A percentile compares a stretch with the other conserved stretches of the same genome.
Conservation (phyloP, 2,329 filamentous ascomycete species). For the Fusarium heterosporum region DNA sequence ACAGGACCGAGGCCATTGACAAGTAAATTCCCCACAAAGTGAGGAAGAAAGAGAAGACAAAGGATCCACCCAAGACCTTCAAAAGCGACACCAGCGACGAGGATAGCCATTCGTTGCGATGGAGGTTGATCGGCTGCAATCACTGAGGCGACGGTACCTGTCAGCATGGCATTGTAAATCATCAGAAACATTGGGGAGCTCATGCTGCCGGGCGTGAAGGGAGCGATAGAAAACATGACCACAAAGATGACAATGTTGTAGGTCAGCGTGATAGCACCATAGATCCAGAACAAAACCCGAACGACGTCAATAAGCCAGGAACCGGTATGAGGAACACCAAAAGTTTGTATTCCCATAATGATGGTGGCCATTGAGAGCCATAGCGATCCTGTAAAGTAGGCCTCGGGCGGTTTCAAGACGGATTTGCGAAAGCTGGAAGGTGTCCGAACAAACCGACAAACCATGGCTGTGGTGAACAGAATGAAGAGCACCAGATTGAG, state of each 20-base stretch:
- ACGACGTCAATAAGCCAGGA: background rate
- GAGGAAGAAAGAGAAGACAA: background rate
- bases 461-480: background rate
- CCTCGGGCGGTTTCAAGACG: background rate
- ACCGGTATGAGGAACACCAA: slow-evolving; percentile 8
- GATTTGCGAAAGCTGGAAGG: background rate
- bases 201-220: slow-evolving; percentile 1
- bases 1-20: background rate
- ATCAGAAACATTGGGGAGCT: slow-evolving; percentile 19
- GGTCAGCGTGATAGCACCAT: background rate
- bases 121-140: background rate
- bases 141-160: background rate
- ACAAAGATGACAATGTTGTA: slow-evolving; percentile 11
- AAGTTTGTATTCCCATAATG: slow-evolving; percentile 15
- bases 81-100: background rate
- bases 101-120: background rate
- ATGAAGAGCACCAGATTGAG: background rate
- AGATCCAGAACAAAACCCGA: background rate
- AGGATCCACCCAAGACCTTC: slow-evolving; percentile 5
- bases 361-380: slow-evolving; percentile 13
- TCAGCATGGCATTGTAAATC: slow-evolving; percentile 10
- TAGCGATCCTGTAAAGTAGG: background rate
- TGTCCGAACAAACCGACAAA: background rate
- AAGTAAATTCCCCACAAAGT: background rate
- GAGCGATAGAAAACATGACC: background rate